Evolutionary conservation across 371 early-diverging fungal genomes (phyloP), one percentile per base, ranked within the genome.

Genomic region (Syncephalis plumigaleata): DNA sequence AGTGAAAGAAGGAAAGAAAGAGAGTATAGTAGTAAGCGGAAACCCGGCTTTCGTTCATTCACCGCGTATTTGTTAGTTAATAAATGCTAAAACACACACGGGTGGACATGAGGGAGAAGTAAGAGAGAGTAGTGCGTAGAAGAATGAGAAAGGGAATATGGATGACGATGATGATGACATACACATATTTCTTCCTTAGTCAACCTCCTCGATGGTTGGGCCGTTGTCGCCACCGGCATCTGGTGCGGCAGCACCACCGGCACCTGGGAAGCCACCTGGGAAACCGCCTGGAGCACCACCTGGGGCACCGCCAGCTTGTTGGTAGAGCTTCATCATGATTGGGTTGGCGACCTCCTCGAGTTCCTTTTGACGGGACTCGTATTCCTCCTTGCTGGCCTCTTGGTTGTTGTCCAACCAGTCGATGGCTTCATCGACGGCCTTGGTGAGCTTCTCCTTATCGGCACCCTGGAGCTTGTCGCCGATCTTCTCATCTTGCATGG

Each of bases 311-410:
- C 80, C 87, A 52, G 70, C 79, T 55, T 65, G 61, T 49, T 67
- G 68, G 71, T 91, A 93, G 50, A 92, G 55, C 68, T 82, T 86
- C 60, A 65, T 73, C 87, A 91, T 89, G 77, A 93, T 92, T 58
- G 97, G 97, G 80, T 91, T 91, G 64, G 89, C 89, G 54, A 81
- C 58, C 51, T 70, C 77, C 73, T 96, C 94, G 47, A 96, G 76
- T 62, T 91, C 87, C 82, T 91, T 92, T 69, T 90, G 89, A 57
- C 74, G 69, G 64, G 71, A 60, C 63, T 93, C 94, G 66, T 79
- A 93, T 72, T 91, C 93, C 61, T 89, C 91, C 75, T 89, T 91
- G 60, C 79, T 70, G 26, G 86, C 93, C 71, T 90, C 89, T 61
- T 76, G 81, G 65, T 77, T 80, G 54, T 69, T 61, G 53, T 92